Percentiles rank a stretch among this genome's conserved stretches.
These are phyloP conservation scores for Xerophyta viscosa DNA, from an alignment of 106 monocot species.

Conservation along the genomic window DNA sequence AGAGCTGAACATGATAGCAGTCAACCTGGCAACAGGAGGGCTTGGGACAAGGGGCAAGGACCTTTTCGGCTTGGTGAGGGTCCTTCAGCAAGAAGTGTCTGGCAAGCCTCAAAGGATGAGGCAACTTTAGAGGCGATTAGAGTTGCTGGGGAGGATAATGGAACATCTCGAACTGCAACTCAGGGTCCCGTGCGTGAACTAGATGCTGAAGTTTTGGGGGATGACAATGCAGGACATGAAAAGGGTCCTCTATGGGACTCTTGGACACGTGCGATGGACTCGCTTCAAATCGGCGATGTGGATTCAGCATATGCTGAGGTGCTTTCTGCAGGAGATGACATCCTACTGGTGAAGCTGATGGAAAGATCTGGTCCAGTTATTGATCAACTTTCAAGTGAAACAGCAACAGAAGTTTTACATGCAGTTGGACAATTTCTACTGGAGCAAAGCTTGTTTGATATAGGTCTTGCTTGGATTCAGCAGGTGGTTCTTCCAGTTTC, in stretches of 20 bases:
- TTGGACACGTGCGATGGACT: slow-evolving; percentile 89
- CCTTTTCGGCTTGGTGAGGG: slow-evolving; percentile 92
- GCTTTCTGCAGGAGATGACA: slow-evolving; percentile 62
- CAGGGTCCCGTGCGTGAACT: slow-evolving; percentile 36
- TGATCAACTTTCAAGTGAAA: slow-evolving; percentile 71
- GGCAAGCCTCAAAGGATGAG: slow-evolving; percentile 99
- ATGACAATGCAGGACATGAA: slow-evolving; percentile 43
- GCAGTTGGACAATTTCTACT: slow-evolving; percentile 63
- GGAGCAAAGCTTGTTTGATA: slow-evolving; percentile 69
- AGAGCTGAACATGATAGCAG: slow-evolving; percentile 43
- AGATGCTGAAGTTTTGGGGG: slow-evolving; percentile 51
- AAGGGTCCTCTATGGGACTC: slow-evolving; percentile 57
- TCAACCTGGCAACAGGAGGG: slow-evolving; percentile 47
- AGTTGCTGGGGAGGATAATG: slow-evolving; percentile 91
- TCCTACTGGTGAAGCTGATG: slow-evolving; percentile 84
- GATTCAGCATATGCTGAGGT: slow-evolving; percentile 87
- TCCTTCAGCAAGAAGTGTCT: slow-evolving; percentile 94
- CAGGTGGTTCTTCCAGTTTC: slow-evolving; percentile 38
- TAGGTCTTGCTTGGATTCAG: slow-evolving; percentile 70
- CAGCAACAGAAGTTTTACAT: slow-evolving; percentile 57
- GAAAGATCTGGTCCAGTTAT: slow-evolving; percentile 81
- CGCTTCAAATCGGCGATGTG: slow-evolving; percentile 69
- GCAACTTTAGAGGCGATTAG: slow-evolving; percentile 95
- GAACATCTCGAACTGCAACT: slow-evolving; percentile 25
- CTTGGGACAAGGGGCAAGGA: slow-evolving; percentile 82